Base-by-base conservation (phyloP, 1,284 basidiomycete genomes). In the Takashimella koratensis region DNA sequence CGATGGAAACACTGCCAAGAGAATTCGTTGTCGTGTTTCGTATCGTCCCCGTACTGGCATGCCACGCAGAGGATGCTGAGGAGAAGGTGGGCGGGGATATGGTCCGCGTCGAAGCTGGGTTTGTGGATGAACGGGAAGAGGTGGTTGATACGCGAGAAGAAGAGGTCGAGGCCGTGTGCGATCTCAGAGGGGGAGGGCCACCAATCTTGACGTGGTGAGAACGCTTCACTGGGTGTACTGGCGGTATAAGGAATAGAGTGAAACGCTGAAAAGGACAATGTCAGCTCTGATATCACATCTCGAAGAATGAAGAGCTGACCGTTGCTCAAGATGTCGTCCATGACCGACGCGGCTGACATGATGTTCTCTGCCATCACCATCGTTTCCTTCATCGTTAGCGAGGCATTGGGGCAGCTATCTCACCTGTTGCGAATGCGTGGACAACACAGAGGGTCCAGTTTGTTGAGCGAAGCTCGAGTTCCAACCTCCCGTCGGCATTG, bases 111-210 rank as follows among this genome's bases (percentile, higher is more conserved):
- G 36, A 65, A 59, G 2, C 59, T 59, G 22, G 56, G 54, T 21
- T 50, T 47, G 46, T 65, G 63, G 16, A 65, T 41, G 46, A 63
- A 63, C 3, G 54, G 57, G 42, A 58, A 54, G 30, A 55, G 58
- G 4, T 45, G 47, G 5, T 56, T 47, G 5, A 60, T 45, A 26
- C 65, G 57, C n/a, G 10, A 16, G 41, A 65, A 63, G 53, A 58
- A 67, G 12, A 65, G 58, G 36, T 58, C n/a, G 30, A 64, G 23
- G 8, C 63, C 61, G 4, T 52, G 12, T 61, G 44, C 47, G 39
- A 40, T 55, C 45, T 46, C 16, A 25, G 23, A 46, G 20, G 24
- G 30, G 20, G 45, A 24, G 19, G 26, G 19, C 10, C 8, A 36
- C 30, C 30, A 36, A 16, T 36, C 30, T 16, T 8, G 10, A 16